Conservation (phyloP, 2,329 filamentous ascomycete genomes). For the Fusarium torulosum region DNA sequence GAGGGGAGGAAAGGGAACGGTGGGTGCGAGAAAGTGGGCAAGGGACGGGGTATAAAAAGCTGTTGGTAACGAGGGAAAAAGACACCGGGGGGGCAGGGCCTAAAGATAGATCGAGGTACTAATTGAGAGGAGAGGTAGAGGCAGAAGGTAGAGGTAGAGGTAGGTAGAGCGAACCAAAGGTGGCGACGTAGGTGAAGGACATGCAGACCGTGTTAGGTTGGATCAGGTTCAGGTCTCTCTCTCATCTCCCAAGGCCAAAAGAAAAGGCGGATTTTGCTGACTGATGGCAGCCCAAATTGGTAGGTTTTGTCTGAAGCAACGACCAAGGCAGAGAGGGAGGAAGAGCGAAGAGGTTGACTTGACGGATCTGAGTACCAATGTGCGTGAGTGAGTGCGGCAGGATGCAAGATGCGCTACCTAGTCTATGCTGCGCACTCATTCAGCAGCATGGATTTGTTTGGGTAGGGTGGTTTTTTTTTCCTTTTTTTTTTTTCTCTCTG, state of each 20-base stretch:
- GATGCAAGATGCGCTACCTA: constrained; percentile 27
- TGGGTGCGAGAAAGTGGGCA: constrained; percentile 47
- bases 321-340: constrained; percentile 25
- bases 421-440: constrained; percentile 47
- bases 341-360: constrained; percentile 21
- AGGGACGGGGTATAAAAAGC: constrained; percentile 50
- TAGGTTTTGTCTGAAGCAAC: constrained; percentile 7
- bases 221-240: constrained; percentile 22
- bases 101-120: constrained; percentile 46
- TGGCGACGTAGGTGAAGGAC: constrained; percentile 44
- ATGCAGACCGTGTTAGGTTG: constrained; percentile 32
- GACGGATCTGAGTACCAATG: constrained; percentile 18
- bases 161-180: constrained; percentile 38
- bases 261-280: constrained; percentile 27
- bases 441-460: constrained; percentile 47
- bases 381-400: constrained; percentile 35
- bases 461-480: constrained; percentile 24
- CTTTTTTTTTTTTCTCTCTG: background rate
- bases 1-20: constrained; percentile 44
- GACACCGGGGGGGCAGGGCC: constrained; percentile 39
- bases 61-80: constrained; percentile 44
- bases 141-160: constrained; percentile 40
- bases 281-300: constrained; percentile 24
- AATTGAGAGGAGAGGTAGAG: constrained; percentile 32
- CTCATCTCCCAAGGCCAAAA: constrained; percentile 11